These are phyloP conservation scores for Leptographium flavum DNA, from an alignment of 2,329 filamentous ascomycete species.

Conservation along the genomic window DNA sequence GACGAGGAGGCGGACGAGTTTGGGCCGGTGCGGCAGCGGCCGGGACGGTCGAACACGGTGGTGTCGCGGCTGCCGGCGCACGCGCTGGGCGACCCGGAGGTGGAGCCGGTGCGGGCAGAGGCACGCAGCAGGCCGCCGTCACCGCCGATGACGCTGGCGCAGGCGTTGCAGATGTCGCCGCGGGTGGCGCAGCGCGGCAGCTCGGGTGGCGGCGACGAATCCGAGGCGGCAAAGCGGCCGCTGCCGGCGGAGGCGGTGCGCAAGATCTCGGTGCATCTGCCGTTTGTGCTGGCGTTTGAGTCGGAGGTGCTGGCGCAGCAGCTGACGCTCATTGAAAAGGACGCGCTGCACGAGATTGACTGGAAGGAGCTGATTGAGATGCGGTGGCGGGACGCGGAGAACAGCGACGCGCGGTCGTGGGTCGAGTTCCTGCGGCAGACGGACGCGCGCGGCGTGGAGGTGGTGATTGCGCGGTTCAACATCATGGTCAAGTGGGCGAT, in stretches of 20 bases:
- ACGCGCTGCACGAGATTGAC: conserved; percentile 72
- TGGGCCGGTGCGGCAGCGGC: conserved; percentile 10
- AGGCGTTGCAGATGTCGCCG: conserved; percentile 30
- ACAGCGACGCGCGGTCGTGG: conserved; percentile 58
- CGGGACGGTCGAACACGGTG: conserved; percentile 16
- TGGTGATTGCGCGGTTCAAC: conserved; percentile 77
- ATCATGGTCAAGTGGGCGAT: conserved; percentile 79
- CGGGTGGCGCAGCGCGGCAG: conserved; percentile 17
- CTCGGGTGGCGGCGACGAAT: neutral
- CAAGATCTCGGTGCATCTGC: conserved; percentile 47
- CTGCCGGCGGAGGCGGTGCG: conserved; percentile 9
- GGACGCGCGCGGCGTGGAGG: conserved; percentile 62
- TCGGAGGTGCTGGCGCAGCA: conserved; percentile 68
- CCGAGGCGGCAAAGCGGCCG: conserved; percentile 14
- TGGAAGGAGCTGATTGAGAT: conserved; percentile 80
- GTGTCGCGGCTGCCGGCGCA: conserved; percentile 22
- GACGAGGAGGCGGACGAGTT: conserved; percentile 15
- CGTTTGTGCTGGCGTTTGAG: conserved; percentile 70
- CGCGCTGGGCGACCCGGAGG: conserved; percentile 17
- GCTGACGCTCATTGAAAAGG: conserved; percentile 75
- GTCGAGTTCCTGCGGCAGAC: conserved; percentile 64
- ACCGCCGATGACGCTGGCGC: conserved; percentile 31
- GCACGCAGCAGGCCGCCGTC: conserved; percentile 21
- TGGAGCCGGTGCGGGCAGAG: conserved; percentile 11
- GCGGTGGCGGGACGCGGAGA: conserved; percentile 59